Evolutionary conservation across 306 rosid species (phyloP).

Genomic region (Arachis hypogaea): DNA sequence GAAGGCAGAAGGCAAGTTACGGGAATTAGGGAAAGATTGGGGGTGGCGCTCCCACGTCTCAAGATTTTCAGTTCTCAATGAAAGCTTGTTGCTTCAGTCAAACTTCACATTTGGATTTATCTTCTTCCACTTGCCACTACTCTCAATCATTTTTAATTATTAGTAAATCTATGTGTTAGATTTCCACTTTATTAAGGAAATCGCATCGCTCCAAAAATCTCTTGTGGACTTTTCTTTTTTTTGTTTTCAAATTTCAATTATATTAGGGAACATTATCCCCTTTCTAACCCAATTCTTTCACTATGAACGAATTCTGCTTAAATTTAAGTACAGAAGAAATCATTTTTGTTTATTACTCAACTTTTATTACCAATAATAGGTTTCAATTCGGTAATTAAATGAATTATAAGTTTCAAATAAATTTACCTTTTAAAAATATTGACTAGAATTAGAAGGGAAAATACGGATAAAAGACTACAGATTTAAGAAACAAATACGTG

Average conservation of each 20-base stretch:
- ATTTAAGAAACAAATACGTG: neutral
- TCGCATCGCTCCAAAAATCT: neutral
- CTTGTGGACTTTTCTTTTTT: neutral
- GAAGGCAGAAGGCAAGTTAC: neutral
- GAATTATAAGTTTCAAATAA: no score
- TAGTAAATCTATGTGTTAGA: slow-evolving; percentile 10
- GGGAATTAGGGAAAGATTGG: slow-evolving; percentile 27
- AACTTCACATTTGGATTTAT: slow-evolving; percentile 34
- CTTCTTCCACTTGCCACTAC: neutral
- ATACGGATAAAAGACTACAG: neutral
- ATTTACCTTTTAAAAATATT: no score
- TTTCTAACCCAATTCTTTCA: neutral
- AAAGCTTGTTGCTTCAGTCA: slow-evolving; percentile 6
- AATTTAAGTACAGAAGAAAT: neutral
- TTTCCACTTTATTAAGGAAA: neutral
- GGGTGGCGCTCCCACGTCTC: slow-evolving; percentile 35
- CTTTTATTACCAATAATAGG: neutral
- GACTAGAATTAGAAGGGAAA: neutral
- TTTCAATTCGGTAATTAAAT: neutral
- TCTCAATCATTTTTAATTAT: neutral
- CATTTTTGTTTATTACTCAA: neutral
- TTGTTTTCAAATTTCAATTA: no score
- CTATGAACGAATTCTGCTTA: neutral
- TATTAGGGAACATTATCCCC: neutral
- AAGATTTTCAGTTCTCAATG: slow-evolving; percentile 30